Evolutionary conservation across 2,329 filamentous ascomycete species (phyloP), one percentile per base, ranked within the genome.

Genomic region (Sporothrix dimorphospora): DNA sequence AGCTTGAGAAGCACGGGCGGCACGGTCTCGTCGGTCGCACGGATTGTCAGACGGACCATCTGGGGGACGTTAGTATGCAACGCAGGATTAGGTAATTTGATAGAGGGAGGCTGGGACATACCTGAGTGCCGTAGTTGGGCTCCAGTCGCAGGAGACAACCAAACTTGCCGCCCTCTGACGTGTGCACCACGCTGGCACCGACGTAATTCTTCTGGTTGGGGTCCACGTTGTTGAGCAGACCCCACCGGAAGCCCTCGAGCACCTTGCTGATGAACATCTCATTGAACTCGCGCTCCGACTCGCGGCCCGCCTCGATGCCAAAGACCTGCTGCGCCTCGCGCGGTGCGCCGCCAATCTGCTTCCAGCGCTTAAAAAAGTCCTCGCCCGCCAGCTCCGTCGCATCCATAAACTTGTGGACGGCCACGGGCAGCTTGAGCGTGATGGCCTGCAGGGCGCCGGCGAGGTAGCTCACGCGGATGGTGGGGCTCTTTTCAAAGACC

Each of bases 291-390:
- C 88, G 85, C 16, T 86, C 85, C 1, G 80, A 80, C 14, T 86
- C 85, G 75, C 82, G 85, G 38, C 24, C 86, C 1, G 80, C 80
- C 1, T 84, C 82, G 12, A 95, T 80, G 0, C 91, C 90, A 81
- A 99, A 97, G 42, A 98, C 94, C 65, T 88, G 88, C 80, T 99
- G 96, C 0, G 93, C 91, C 81, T 99, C 97, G 40, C 97, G 89
- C 0, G 94, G 91, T 1, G 89, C 89, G 5, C 92, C 94, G 14
- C 96, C 96, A 77, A 99, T 98, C 82, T 99, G 96, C 85, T 97
- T 97, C 96, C 96, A 99, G 69, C 97, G 88, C 85, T 97, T 98
- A 88, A 99, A 99, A 82, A 98, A 99, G 79, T 99, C 96, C 69
- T 99, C 96, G 0, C 91, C 90, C 7, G 89, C 89, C 51, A 99